Percentiles rank a stretch among this genome's conserved stretches.
Conservation (phyloP, 306 rosid species). For the Spatholobus suberectus region DNA sequence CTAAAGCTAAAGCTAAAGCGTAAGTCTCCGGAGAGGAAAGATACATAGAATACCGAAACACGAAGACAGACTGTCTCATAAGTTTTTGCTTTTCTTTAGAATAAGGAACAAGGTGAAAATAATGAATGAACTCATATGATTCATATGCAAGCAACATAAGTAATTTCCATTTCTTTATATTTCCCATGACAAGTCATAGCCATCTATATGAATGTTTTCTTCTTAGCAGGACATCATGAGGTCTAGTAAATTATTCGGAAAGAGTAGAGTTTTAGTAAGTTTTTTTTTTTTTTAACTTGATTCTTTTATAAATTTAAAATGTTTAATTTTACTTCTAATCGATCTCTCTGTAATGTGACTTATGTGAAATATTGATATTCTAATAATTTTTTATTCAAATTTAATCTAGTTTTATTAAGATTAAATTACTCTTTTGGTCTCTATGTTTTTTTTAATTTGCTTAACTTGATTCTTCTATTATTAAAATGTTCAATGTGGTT, state of each 20-base stretch:
- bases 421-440: too few relatives aligned
- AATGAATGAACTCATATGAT: background rate
- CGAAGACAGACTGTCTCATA: constrained; percentile 36
- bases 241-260: background rate
- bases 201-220: background rate
- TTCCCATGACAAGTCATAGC: background rate
- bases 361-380: background rate
- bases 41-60: constrained; percentile 31
- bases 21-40: background rate
- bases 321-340: too few relatives aligned
- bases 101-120: constrained; percentile 3
- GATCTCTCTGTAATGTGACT: background rate
- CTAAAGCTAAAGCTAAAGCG: constrained; percentile 52
- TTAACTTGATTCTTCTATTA: too few relatives aligned
- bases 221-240: background rate
- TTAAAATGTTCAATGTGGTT: too few relatives aligned
- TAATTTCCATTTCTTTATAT: background rate
- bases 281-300: background rate
- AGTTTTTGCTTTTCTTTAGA: constrained; percentile 7
- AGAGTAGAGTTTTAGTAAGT: background rate
- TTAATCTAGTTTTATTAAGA: too few relatives aligned
- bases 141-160: background rate
- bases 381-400: too few relatives aligned
- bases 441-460: too few relatives aligned
- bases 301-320: too few relatives aligned